These are phyloP conservation scores for Piper longum DNA, from an alignment of 164 flowering plant genomes.

Conservation along the genomic window DNA sequence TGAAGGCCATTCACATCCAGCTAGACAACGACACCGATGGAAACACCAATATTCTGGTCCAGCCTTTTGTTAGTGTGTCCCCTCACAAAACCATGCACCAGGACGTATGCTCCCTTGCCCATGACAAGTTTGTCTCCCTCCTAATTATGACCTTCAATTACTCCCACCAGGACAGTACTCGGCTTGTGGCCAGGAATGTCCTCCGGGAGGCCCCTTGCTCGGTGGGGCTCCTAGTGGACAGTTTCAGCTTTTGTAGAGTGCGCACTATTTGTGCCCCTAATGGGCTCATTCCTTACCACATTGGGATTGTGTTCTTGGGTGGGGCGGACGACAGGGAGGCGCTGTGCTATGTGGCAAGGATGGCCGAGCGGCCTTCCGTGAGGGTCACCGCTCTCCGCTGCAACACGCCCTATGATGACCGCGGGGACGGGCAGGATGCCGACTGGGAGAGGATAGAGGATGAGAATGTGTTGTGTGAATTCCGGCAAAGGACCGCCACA, in stretches of 20 bases:
- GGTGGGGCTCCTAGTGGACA: constrained; percentile 35
- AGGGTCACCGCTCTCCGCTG: constrained; percentile 55
- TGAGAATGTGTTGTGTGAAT: background rate
- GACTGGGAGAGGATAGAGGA: background rate
- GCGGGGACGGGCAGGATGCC: constrained; percentile 3
- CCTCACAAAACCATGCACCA: constrained; percentile 7
- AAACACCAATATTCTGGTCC: constrained; percentile 15
- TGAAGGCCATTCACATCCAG: constrained; percentile 3
- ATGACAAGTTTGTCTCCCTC: background rate
- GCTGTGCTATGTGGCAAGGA: constrained; percentile 37
- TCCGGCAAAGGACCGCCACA: background rate
- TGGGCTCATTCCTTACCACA: constrained; percentile 9
- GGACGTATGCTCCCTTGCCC: background rate
- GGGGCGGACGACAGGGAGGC: constrained; percentile 79
- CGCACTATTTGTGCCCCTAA: constrained; percentile 12
- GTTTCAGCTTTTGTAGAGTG: constrained; percentile 1
- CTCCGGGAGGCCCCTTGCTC: constrained; percentile 35
- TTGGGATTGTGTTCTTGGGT: constrained; percentile 59
- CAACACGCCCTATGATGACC: constrained; percentile 16
- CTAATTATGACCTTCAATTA: constrained; percentile 14
- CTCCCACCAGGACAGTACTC: constrained; percentile 5
- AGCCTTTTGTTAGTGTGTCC: constrained; percentile 44
- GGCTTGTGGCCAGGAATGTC: background rate
- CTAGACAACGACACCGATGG: constrained; percentile 21
- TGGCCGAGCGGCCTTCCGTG: constrained; percentile 49